Evolutionary conservation across 305 asterid species (phyloP).

Genomic region (Andrographis paniculata): DNA sequence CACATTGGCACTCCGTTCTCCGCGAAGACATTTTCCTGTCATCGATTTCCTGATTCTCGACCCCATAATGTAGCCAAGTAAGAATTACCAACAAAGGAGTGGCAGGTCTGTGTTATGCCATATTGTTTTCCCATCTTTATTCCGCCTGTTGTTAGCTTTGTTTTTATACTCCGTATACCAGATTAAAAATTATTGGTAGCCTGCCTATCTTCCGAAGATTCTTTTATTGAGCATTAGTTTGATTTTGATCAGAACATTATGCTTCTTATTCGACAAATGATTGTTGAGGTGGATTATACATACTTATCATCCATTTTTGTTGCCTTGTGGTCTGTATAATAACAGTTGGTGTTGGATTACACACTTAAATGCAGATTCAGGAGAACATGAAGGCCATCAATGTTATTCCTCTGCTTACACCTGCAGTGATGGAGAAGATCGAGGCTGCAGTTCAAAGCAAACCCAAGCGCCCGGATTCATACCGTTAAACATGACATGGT

Average conservation of each 20-base stretch:
- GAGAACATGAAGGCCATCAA: conserved; percentile 97
- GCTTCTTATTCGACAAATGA: no score
- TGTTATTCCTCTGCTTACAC: conserved; percentile 82
- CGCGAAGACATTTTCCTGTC: no score
- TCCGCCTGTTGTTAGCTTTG: background rate
- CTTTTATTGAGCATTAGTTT: no score
- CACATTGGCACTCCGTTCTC: no score
- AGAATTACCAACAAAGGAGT: conserved; percentile 85
- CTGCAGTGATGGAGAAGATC: conserved; percentile 73
- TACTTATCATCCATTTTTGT: background rate
- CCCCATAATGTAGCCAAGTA: no score
- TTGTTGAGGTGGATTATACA: no score
- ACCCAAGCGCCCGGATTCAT: conserved; percentile 88
- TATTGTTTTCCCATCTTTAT: background rate
- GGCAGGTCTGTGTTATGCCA: conserved; percentile 52
- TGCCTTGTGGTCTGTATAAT: background rate
- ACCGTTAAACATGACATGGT: conserved; percentile 33
- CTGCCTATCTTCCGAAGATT: no score
- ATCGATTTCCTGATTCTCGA: no score
- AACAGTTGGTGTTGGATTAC: background rate
- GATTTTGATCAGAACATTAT: no score
- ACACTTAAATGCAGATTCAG: conserved; percentile 41
- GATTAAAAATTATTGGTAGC: no score
- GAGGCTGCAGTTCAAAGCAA: conserved; percentile 82
- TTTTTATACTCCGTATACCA: no score